Base-by-base conservation (phyloP, 257 asterid genomes). In the Solanum chiquidenum region DNA sequence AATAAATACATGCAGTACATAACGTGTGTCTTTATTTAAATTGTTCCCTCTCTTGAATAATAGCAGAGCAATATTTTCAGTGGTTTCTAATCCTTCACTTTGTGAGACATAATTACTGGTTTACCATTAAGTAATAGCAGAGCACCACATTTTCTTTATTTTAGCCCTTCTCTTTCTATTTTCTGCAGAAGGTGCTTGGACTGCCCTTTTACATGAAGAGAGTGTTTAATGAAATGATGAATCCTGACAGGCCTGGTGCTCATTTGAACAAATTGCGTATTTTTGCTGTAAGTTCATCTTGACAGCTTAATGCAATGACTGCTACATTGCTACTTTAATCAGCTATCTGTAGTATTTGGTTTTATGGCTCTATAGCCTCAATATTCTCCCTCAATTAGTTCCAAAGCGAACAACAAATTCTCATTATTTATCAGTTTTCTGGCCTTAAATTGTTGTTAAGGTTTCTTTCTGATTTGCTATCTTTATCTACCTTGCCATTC, bases 241-340 rank as follows among this genome's bases (percentile, higher is more conserved):
- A 94, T 90, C 93, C 95, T 46, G 97, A 95, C 86, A 91, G 96
- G 89, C 97, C 96, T 80, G 94, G 92, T 86, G 90, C 90, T 80
- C 91, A 89, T 87, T 92, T 94, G 88, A 90, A 88, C 80, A 93
- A 91, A 85, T 85, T 95, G 92, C 94, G 98, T 40, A 11, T 91
- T 86, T 44, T 94, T 90, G 96, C 98, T 87, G 98, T 95, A 93
- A 95, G 98, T 93, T 85, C 77, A 34, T 86, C 38, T 44, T 88
- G 52, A 72, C 88, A 71, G 58, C 88, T 87, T 4, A 72, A 37
- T 64, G 84, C 75, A 83, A 33, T 10, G 66, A 79, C 69, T 85
- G 52, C 85, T 75, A 58, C 84, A 69, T 84, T 86, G 86, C 69
- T 64, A 77, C 74, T 85, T 66, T 69, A 77, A 46, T 25, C 62